Evolutionary conservation across 2,329 filamentous ascomycete genomes (phyloP).

Genomic region (Xylaria sp.): DNA sequence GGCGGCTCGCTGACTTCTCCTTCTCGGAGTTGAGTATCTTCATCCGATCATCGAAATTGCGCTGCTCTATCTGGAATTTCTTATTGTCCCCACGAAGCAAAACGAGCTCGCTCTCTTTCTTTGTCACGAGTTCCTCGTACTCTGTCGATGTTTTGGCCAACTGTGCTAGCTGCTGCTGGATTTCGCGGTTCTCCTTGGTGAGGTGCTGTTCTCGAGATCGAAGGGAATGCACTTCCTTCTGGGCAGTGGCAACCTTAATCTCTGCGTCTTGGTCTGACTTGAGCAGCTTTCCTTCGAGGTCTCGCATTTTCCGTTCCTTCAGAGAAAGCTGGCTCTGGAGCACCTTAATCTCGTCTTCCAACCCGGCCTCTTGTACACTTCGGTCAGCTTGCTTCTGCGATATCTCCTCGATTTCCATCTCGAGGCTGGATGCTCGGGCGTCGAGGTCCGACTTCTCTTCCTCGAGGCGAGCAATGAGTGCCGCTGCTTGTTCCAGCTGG

Average conservation of each 20-base stretch:
- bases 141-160: conserved; percentile 90
- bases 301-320: conserved; percentile 87
- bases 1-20: conserved; percentile 72
- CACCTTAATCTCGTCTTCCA: conserved; percentile 86
- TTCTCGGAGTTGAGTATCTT: conserved; percentile 72
- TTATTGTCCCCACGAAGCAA: conserved; percentile 84
- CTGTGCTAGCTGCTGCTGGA: conserved; percentile 83
- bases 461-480: conserved; percentile 84
- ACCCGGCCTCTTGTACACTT: conserved; percentile 72
- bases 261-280: conserved; percentile 88
- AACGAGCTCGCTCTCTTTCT: conserved; percentile 90
- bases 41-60: conserved; percentile 78
- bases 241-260: conserved; percentile 75
- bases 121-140: conserved; percentile 90
- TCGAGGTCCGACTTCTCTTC: conserved; percentile 79
- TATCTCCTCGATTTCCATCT: conserved; percentile 71
- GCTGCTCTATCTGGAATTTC: conserved; percentile 79
- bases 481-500: conserved; percentile 89
- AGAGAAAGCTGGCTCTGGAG: conserved; percentile 85
- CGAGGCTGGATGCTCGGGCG: conserved; percentile 67
- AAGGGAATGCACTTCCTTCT: conserved; percentile 76
- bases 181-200: conserved; percentile 75
- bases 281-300: conserved; percentile 81
- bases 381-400: conserved; percentile 72
- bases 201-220: conserved; percentile 78